Evolutionary conservation across 495 filamentous ascomycete genomes (phyloP).

Genomic region (Tuber umbilicatum): DNA sequence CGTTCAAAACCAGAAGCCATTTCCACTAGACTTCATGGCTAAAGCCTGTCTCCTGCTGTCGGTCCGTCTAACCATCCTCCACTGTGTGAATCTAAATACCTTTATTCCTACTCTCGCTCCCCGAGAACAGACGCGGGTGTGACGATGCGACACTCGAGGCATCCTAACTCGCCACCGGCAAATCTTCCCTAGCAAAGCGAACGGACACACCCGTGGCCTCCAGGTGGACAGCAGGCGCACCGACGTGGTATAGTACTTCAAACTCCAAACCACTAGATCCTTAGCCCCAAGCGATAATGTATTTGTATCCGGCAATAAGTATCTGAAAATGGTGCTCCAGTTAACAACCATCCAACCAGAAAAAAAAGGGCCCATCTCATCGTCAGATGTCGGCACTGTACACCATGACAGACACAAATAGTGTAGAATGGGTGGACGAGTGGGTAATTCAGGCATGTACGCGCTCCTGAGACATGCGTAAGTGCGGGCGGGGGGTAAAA

Average conservation of each 20-base stretch:
- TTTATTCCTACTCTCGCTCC: not conserved
- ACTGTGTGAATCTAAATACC: not conserved
- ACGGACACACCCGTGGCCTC: not conserved
- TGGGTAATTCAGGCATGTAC: not conserved
- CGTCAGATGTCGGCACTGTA: too few species aligned
- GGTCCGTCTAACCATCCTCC: not conserved
- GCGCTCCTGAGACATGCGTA: not conserved
- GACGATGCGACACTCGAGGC: not conserved
- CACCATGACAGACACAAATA: not conserved
- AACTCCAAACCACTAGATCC: not conserved
- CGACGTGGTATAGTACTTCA: not conserved
- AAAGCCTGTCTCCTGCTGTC: not conserved
- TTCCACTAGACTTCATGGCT: not conserved
- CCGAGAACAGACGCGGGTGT: not conserved
- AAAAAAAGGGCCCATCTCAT: too few species aligned
- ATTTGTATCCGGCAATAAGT: too few species aligned
- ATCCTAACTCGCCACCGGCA: not conserved
- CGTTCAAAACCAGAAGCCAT: not conserved
- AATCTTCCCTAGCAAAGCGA: not conserved
- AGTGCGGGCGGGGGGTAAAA: not conserved
- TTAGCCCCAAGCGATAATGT: not conserved
- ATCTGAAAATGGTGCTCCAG: too few species aligned
- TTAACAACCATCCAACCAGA: too few species aligned
- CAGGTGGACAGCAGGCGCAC: not conserved
- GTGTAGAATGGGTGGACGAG: not conserved